These are phyloP conservation scores for Gynandropsis gynandra DNA, from an alignment of 345 rosid genomes.

Conservation along the genomic window DNA sequence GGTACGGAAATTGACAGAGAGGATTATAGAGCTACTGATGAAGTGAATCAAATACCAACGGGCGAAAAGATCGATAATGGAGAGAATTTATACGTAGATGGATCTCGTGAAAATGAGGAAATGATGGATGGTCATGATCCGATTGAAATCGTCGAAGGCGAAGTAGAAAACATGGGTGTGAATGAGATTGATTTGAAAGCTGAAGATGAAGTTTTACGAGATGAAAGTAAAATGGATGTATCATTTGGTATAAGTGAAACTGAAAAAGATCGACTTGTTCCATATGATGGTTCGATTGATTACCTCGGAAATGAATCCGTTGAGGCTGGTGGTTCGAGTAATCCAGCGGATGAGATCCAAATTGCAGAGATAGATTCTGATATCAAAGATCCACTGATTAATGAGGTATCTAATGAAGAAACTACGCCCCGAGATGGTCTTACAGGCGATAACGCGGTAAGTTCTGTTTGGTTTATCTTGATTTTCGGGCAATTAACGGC, in stretches of 20 bases:
- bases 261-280: constrained; percentile 24
- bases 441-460: constrained; percentile 40
- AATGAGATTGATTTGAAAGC: constrained; percentile 30
- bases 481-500: too few species aligned
- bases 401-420: constrained; percentile 31
- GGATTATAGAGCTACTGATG: constrained; percentile 35
- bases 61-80: constrained; percentile 25
- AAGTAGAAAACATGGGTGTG: constrained; percentile 19
- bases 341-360: constrained; percentile 23
- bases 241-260: constrained; percentile 26
- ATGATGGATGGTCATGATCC: constrained; percentile 26
- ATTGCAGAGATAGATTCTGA: constrained; percentile 29
- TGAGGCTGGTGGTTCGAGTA: constrained; percentile 28
- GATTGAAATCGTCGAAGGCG: constrained; percentile 30
- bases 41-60: constrained; percentile 27
- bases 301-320: constrained; percentile 22
- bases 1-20: constrained; percentile 40
- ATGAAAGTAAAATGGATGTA: constrained; percentile 36
- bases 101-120: constrained; percentile 18
- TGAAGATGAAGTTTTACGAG: constrained; percentile 28
- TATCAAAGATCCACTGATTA: constrained; percentile 27
- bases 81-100: constrained; percentile 28
- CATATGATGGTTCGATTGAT: constrained; percentile 19
- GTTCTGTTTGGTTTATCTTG: constrained; percentile 13
- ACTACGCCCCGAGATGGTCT: constrained; percentile 22